Evolutionary conservation across 768 basidiomycete genomes (phyloP).

Genomic region (Rhizopogon vinicolor): DNA sequence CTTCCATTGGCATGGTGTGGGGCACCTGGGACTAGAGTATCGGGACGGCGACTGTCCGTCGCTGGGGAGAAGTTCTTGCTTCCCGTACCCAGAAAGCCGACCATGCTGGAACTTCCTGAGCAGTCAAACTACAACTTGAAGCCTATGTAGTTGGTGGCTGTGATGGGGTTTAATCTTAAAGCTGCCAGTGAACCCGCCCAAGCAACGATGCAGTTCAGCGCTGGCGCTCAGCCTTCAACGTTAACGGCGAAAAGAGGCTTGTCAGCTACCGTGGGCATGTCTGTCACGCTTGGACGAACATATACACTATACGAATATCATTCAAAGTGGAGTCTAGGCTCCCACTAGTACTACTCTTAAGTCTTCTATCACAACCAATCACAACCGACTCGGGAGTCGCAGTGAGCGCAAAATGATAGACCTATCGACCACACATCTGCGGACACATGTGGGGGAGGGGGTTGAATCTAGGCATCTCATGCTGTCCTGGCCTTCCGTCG

Average conservation of each 20-base stretch:
- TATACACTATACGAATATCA: too few relatives aligned
- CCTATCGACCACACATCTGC: not conserved
- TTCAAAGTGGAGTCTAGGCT: not conserved
- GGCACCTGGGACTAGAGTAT: conserved; percentile 7
- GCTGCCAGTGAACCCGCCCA: too few relatives aligned
- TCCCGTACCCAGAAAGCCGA: conserved; percentile 33
- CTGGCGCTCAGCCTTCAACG: conserved; percentile 5
- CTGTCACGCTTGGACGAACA: not conserved
- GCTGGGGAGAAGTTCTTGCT: conserved; percentile 30
- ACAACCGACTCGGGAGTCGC: too few relatives aligned
- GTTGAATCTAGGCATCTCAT: not conserved
- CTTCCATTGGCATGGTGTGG: conserved; percentile 31
- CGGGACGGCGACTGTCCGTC: conserved; percentile 18
- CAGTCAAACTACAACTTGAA: not conserved
- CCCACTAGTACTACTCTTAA: not conserved
- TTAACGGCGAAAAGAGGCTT: not conserved
- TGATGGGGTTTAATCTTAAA: not conserved
- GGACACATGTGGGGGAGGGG: not conserved
- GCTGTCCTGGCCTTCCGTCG: conserved; percentile 31
- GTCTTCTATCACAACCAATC: not conserved
- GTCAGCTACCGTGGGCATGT: conserved; percentile 7
- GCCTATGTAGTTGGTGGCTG: not conserved
- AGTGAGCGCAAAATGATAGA: not conserved
- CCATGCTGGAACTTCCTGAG: conserved; percentile 24
- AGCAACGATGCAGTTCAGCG: conserved; percentile 3